Evolutionary conservation across 2,329 filamentous ascomycete genomes (phyloP).

Genomic region (Zymoseptoria ardabiliae): DNA sequence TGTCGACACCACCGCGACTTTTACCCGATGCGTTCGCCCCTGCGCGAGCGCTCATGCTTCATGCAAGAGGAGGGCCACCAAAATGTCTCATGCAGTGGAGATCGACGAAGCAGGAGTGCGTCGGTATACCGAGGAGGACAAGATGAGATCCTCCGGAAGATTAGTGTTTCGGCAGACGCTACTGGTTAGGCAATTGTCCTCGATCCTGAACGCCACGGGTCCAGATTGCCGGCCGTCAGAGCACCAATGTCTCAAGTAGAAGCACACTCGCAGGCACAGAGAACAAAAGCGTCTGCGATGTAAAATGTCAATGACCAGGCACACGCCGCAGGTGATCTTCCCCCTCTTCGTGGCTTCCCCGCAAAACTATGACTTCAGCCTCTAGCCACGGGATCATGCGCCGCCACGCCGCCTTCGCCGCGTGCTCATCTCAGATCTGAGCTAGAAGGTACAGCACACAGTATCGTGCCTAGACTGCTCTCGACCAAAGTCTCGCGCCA

Average conservation of each 20-base stretch:
- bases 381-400: neutral
- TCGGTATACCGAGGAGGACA: neutral
- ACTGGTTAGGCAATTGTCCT: neutral
- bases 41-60: constrained; percentile 19
- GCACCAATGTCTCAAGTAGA: neutral
- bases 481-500: neutral
- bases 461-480: neutral
- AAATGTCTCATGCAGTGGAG: neutral
- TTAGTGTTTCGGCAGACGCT: neutral
- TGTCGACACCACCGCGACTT: constrained; percentile 5
- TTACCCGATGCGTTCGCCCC: constrained; percentile 3
- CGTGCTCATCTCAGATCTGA: neutral
- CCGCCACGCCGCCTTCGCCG: neutral
- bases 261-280: neutral
- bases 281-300: neutral
- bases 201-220: neutral
- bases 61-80: neutral
- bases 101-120: neutral
- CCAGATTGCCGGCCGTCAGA: neutral
- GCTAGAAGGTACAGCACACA: too few species aligned
- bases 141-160: neutral
- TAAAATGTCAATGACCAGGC: neutral
- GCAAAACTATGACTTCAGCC: neutral
- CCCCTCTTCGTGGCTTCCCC: neutral
- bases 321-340: neutral